Conservation (phyloP, 768 basidiomycete species). For the Melanogaster broomeanus region DNA sequence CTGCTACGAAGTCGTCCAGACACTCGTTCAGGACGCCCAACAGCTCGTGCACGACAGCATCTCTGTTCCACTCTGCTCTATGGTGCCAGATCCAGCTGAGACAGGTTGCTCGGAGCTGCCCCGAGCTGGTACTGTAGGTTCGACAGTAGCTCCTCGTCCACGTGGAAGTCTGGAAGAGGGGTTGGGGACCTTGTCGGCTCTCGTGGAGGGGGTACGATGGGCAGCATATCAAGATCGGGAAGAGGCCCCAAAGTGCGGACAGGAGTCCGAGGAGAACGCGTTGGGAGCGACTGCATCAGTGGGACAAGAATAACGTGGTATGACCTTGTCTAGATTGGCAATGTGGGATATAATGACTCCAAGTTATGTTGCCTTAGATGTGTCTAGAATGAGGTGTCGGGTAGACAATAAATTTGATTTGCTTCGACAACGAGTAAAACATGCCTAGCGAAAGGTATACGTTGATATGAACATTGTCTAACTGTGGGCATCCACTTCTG, state of each 20-base stretch:
- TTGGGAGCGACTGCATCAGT: background rate
- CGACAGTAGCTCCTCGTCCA: constrained; percentile 52
- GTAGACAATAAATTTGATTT: too few species aligned
- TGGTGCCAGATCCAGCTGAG: constrained; percentile 82
- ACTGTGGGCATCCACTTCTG: too few species aligned
- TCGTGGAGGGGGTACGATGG: constrained; percentile 21
- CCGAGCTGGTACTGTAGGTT: constrained; percentile 56
- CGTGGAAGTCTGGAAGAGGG: constrained; percentile 75
- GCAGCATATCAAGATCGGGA: constrained; percentile 18
- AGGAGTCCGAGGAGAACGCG: constrained; percentile 9
- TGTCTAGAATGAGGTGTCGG: too few species aligned
- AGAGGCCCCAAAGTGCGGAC: background rate
- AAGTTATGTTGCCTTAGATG: too few species aligned
- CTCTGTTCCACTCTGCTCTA: constrained; percentile 82
- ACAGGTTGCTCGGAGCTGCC: constrained; percentile 87
- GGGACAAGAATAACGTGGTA: too few species aligned
- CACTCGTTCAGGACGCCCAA: constrained; percentile 60
- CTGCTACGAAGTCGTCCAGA: constrained; percentile 57
- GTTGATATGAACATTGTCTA: too few species aligned
- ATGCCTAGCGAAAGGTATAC: too few species aligned
- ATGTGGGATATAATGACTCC: too few species aligned
- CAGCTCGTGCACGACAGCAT: constrained; percentile 61
- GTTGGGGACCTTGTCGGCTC: constrained; percentile 64
- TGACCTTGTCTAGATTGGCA: too few species aligned
- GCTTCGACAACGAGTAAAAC: too few species aligned